Evolutionary conservation across 2,329 filamentous ascomycete genomes (phyloP).

Genomic region (Cercospora canescens): DNA sequence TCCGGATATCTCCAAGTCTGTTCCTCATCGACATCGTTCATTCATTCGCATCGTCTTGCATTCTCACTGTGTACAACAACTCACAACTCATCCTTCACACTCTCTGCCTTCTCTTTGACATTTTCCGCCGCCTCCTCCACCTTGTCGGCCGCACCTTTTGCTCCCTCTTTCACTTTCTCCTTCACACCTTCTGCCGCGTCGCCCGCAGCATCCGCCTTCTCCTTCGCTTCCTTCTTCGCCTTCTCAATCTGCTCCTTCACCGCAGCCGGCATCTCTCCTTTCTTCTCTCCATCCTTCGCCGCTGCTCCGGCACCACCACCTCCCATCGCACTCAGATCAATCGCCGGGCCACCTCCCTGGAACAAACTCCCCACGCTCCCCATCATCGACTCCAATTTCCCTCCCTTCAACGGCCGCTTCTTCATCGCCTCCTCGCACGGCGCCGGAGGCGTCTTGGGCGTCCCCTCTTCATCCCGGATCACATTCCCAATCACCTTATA

Average conservation of each 20-base stretch:
- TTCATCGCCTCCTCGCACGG: constrained; percentile 32
- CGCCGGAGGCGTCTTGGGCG: constrained; percentile 23
- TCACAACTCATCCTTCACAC: constrained; percentile 12
- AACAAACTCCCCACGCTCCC: constrained; percentile 16
- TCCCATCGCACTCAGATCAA: not conserved
- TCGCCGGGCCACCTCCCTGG: constrained; percentile 13
- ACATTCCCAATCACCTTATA: constrained; percentile 30
- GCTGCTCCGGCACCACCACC: not conserved
- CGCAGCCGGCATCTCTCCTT: constrained; percentile 24
- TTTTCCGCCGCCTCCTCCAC: constrained; percentile 1
- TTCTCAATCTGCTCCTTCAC: constrained; percentile 24
- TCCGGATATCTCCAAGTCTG: not conserved
- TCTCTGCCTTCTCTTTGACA: constrained; percentile 3
- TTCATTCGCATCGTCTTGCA: not conserved
- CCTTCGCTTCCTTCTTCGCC: constrained; percentile 17
- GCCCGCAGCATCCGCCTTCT: not conserved
- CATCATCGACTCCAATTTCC: constrained; percentile 30
- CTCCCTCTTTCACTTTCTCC: constrained; percentile 6
- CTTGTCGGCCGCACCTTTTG: not conserved
- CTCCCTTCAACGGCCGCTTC: constrained; percentile 34
- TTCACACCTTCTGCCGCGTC: constrained; percentile 2
- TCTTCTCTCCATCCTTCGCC: constrained; percentile 1
- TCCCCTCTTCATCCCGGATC: constrained; percentile 21
- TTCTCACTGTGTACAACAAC: too few species aligned
- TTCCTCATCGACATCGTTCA: not conserved